Conservation (phyloP, 495 filamentous ascomycete genomes). For the Aeminium ludgeri region DNA sequence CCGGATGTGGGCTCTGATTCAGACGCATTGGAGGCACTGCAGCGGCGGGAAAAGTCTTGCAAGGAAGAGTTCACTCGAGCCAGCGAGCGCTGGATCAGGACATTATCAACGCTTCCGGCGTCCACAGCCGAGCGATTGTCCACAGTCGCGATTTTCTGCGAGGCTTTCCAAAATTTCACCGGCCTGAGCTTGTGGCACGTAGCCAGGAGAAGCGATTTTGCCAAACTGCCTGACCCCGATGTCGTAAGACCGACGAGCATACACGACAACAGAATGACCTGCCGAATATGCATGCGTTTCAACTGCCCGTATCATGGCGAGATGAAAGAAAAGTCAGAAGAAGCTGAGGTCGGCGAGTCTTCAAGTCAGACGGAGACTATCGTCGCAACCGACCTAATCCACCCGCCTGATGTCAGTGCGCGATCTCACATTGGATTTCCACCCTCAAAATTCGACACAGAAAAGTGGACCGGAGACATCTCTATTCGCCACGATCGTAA, state of each 20-base stretch:
- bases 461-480: neutral
- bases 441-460: neutral
- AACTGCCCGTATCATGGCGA: constrained; percentile 23
- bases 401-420: constrained; percentile 8
- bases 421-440: constrained; percentile 11
- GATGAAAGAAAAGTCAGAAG: constrained; percentile 13
- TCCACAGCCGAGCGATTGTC: constrained; percentile 10
- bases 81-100: constrained; percentile 13
- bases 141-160: constrained; percentile 16
- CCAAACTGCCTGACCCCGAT: neutral
- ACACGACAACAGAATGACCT: constrained; percentile 7
- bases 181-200: constrained; percentile 23
- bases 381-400: constrained; percentile 6
- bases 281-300: constrained; percentile 15
- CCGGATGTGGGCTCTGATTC: neutral
- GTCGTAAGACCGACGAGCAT: no score
- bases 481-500: neutral
- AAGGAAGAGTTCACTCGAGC: constrained; percentile 22
- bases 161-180: constrained; percentile 17
- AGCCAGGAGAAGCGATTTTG: constrained; percentile 12
- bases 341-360: constrained; percentile 3
- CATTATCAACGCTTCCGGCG: constrained; percentile 15
- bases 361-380: neutral
- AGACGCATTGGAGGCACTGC: neutral
- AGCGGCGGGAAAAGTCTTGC: constrained; percentile 15